Percentiles rank a stretch among this genome's conserved stretches.
Conservation (phyloP, 129 eudicot species). For the Oenanthe sinensis region DNA sequence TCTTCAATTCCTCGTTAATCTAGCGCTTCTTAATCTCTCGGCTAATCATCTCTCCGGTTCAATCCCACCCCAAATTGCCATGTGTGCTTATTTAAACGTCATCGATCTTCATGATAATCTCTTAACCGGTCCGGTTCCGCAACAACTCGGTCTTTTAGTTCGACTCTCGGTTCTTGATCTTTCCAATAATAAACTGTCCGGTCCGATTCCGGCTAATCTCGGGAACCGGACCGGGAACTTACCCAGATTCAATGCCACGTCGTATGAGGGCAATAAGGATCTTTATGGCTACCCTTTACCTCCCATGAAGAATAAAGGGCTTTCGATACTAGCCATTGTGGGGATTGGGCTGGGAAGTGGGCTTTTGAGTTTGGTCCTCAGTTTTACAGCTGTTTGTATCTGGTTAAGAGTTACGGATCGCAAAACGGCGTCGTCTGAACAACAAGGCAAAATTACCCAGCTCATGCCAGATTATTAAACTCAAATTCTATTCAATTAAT, state of each 20-base stretch:
- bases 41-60: conserved; percentile 50
- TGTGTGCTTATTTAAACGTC: conserved; percentile 75
- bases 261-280: conserved; percentile 61
- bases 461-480: conserved; percentile 70
- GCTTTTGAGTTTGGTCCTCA: conserved; percentile 66
- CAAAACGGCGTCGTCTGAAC: conserved; percentile 30
- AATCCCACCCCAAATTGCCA: conserved; percentile 51
- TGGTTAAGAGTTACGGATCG: conserved; percentile 65
- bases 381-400: conserved; percentile 78
- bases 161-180: conserved; percentile 73
- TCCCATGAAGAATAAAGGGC: conserved; percentile 57
- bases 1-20: conserved; percentile 44
- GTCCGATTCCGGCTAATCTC: conserved; percentile 56
- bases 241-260: conserved; percentile 62
- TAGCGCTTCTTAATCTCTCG: conserved; percentile 81
- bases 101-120: conserved; percentile 68
- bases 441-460: conserved; percentile 47
- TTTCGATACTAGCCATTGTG: conserved; percentile 69
- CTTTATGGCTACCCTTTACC: conserved; percentile 78
- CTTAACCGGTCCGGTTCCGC: conserved; percentile 59
- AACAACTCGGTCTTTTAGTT: conserved; percentile 53
- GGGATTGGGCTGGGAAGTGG: conserved; percentile 96
- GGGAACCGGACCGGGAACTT: conserved; percentile 68
- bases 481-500: background rate
- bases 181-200: conserved; percentile 48